phyloP scores from a whole-genome alignment of 495 filamentous ascomycete species.

The Talaromyces proteolyticus region DNA sequence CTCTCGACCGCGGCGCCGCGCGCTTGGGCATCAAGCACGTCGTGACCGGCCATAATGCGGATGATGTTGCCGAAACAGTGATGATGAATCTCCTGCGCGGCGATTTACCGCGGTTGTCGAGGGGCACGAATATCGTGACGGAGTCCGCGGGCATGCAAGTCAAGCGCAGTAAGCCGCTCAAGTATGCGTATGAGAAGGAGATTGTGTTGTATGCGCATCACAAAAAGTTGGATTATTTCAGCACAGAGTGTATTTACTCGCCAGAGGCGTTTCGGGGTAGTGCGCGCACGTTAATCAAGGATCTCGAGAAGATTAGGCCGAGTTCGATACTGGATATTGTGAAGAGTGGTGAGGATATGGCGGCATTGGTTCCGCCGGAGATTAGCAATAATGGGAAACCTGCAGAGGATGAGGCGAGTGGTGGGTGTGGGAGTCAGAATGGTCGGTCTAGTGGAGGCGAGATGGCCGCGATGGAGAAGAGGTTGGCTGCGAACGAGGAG shows the following conservation, averaged over 20 bases:
- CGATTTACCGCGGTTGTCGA: conserved; percentile 78
- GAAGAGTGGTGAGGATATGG: conserved; percentile 93
- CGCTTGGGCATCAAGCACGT: conserved; percentile 87
- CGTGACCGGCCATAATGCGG: conserved; percentile 95
- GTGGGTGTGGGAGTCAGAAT: conserved; percentile 71
- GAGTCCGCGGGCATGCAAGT: conserved; percentile 67
- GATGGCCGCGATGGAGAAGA: conserved; percentile 90
- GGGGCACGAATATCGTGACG: conserved; percentile 91
- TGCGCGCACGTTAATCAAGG: conserved; percentile 88
- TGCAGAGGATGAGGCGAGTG: conserved; percentile 48
- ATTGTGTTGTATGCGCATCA: conserved; percentile 97
- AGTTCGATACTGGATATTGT: conserved; percentile 95
- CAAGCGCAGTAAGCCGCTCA: conserved; percentile 90
- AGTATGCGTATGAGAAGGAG: conserved; percentile 98
- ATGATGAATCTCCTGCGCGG: conserved; percentile 95
- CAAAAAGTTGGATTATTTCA: conserved; percentile 95
- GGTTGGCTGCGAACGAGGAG: conserved; percentile 61
- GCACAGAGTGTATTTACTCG: conserved; percentile 96
- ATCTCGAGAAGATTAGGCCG: conserved; percentile 84
- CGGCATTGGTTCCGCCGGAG: conserved; percentile 67
- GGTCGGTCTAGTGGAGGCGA: conserved; percentile 69
- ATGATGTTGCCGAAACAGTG: conserved; percentile 97
- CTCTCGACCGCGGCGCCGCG: conserved; percentile 86
- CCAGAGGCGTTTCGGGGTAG: conserved; percentile 97
- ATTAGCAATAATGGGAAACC: conserved; percentile 23